Evolutionary conservation across 1,284 basidiomycete species (phyloP).

Genomic region (Pascua guehoae): DNA sequence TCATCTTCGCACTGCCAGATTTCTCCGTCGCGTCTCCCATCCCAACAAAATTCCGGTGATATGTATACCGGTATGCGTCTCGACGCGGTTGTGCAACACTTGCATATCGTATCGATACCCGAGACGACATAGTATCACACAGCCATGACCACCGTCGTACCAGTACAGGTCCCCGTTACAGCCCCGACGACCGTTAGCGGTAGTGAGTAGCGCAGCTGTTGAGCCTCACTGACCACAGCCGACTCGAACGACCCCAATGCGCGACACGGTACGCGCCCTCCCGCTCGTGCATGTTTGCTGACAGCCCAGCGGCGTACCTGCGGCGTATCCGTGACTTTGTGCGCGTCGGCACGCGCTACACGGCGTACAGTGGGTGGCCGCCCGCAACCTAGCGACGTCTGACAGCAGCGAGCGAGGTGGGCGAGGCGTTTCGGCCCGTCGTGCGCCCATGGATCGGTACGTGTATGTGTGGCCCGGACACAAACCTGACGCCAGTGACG

Average conservation of each 20-base stretch:
- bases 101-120: too few species aligned
- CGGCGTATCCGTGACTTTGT: slow-evolving; percentile 72
- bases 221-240: slow-evolving; percentile 18
- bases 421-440: slow-evolving; percentile 86
- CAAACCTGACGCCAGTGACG: slow-evolving; percentile 27
- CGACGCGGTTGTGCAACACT: too few species aligned
- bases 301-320: slow-evolving; percentile 64
- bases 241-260: slow-evolving; percentile 48
- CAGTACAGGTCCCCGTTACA: too few species aligned
- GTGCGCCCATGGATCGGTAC: slow-evolving; percentile 66
- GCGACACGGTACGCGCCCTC: slow-evolving; percentile 41
- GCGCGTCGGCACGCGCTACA: slow-evolving; percentile 70
- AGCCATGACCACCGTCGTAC: too few species aligned
- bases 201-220: too few species aligned
- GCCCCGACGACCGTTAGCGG: too few species aligned
- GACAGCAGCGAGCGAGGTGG: slow-evolving; percentile 71
- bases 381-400: slow-evolving; percentile 5
- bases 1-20: too few species aligned
- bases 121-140: too few species aligned
- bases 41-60: too few species aligned
- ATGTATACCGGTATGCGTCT: too few species aligned
- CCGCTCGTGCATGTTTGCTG: neutral
- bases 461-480: slow-evolving; percentile 7
- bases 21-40: too few species aligned
- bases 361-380: slow-evolving; percentile 66